Evolutionary conservation across 768 basidiomycete species (phyloP), one percentile per base, ranked within the genome.

Genomic region (Termitomyces sp.): DNA sequence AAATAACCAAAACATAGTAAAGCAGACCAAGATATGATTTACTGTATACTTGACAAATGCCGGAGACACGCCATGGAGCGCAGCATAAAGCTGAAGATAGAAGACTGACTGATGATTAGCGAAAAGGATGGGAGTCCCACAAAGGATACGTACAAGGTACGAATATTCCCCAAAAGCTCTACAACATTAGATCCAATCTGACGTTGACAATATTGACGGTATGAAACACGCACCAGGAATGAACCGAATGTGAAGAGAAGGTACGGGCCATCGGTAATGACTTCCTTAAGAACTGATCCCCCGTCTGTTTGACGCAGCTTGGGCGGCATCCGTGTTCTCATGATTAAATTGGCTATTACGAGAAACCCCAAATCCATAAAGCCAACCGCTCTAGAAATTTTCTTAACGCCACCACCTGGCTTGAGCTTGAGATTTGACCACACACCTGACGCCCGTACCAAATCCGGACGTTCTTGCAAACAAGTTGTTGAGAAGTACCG

Each of bases 401-500:
- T 49, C 44, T 29, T 20, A 26, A 65, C 52, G 27, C 66, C 59
- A 56, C 67, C 62, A 43, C 63, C 44, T 65, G 60, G n/a, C n/a
- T n/a, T n/a, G n/a, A n/a, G 34, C 60, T 62, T 34, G 39, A 71
- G 44, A 36, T 59, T 22, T 61, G 37, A 5, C 63, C 41, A 61
- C 68, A 36, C 60, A 76, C 72, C 78, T 72, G 37, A 80, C 75
- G 31, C 72, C 78, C 72, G 72, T 76, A 14, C 67, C 68, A 60
- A 79, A 80, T 5, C 76, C 75, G 4, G 67, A 64, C 5, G 63
- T 55, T 46, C 69, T 65, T 18, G 65, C 53, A 57, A 79, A 74
- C 50, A 83, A 67, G 51, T 77, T 76, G 60, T 82, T 79, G 4
- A 83, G 71, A 57, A 84, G 70, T 39, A 83, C 72, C 4, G 83